phyloP scores from a whole-genome alignment of 768 basidiomycete genomes.

The Suillus cothurnatus region DNA sequence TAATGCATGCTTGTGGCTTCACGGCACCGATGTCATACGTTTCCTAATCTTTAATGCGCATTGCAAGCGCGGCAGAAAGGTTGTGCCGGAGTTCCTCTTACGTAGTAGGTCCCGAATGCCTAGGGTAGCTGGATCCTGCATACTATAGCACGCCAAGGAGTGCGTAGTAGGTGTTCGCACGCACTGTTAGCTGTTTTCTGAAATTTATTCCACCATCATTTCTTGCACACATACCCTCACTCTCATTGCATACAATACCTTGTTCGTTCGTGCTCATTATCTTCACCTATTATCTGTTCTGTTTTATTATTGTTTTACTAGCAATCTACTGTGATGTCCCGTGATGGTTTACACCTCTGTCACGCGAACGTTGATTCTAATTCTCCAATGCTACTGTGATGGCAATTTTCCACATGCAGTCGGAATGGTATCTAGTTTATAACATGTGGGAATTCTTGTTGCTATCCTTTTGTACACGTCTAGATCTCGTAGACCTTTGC shows the following conservation, averaged over 20 bases:
- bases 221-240: constrained; percentile 29
- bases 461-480: background rate
- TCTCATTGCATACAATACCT: constrained; percentile 23
- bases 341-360: background rate
- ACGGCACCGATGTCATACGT: constrained; percentile 6
- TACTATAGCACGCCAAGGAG: constrained; percentile 33
- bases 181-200: constrained; percentile 8
- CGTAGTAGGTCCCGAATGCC: background rate
- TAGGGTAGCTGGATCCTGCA: constrained; percentile 14
- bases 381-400: background rate
- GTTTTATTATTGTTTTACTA: constrained; percentile 3
- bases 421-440: constrained; percentile 22
- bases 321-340: background rate
- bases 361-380: background rate
- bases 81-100: constrained; percentile 1
- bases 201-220: constrained; percentile 10
- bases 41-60: constrained; percentile 6
- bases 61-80: constrained; percentile 1
- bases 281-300: constrained; percentile 10
- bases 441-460: constrained; percentile 6
- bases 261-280: constrained; percentile 2
- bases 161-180: constrained; percentile 11
- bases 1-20: constrained; percentile 15
- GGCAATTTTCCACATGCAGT: background rate
- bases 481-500: constrained; percentile 78